Base-by-base conservation (phyloP, 2,329 filamentous ascomycete genomes). In the Cladosporium sp. region DNA sequence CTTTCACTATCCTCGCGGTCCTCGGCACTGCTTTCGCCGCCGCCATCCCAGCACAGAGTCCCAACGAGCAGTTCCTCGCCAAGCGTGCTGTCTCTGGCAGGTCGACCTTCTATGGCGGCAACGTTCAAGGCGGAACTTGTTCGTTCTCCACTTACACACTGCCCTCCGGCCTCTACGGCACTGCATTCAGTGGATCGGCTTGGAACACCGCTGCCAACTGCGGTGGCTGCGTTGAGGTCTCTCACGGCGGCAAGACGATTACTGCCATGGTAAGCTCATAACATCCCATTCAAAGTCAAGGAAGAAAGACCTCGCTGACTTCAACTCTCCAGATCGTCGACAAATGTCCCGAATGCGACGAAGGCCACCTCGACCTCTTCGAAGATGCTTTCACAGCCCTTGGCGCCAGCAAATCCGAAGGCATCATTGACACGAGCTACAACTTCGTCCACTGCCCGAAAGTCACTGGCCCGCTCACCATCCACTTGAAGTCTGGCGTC, bases 91-190 rank as follows among this genome's bases (percentile, higher is more conserved):
- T 63, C 22, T 61, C 62, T 39, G 66, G 64, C 42, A 34, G 64
- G 22, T 65, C 65, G 9, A 67, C 64, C 25, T 66, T 59, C 59
- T 66, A 69, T 55, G 66, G 66, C 37, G 67, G 67, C 25, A 69
- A 69, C 28, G 61, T 84, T 2, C 70, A 73, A 5, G 85, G 85
- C 39, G 86, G 86, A 61, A 80, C 78, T 60, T 89, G 86, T 73
- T 84, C 81, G 12, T 88, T 88, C 76, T 76, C 77, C 7, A 82
- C 79, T 52, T 88, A 87, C 74, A 85, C 79, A 2, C 74, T 88
- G 25, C 85, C 86, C 6, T 75, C 79, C 11, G 75, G 76, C 12
- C 71, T 88, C 58, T 83, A 76, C 65, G 86, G 87, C 58, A 85
- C 84, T 9, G 86, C 87, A 1, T 78, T 85, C 51, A 84, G 85